Conservation (phyloP, 2,329 filamentous ascomycete species). For the Tolypocladium capitatum region DNA sequence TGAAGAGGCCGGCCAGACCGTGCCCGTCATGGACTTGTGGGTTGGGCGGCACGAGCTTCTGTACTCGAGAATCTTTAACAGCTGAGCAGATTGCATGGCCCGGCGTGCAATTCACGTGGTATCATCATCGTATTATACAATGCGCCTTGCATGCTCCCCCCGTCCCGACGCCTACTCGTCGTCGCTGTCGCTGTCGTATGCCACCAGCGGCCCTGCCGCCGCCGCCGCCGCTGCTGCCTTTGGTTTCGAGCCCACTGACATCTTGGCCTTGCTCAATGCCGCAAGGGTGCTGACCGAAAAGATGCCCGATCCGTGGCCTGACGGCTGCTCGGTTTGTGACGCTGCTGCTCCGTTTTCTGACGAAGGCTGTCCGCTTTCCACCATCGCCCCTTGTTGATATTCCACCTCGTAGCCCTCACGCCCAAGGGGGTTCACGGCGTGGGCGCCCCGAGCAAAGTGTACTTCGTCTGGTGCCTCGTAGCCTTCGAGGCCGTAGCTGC, state of each 20-base stretch:
- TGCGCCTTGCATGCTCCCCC: constrained; percentile 7
- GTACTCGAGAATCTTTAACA: constrained; percentile 81
- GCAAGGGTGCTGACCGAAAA: constrained; percentile 73
- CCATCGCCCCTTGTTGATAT: constrained; percentile 44
- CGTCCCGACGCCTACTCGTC: constrained; percentile 28
- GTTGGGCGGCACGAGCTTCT: constrained; percentile 69
- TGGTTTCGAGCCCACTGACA: constrained; percentile 39
- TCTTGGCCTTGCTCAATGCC: constrained; percentile 51
- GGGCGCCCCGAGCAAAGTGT: constrained; percentile 73
- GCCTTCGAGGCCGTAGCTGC: constrained; percentile 74
- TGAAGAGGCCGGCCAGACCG: constrained; percentile 59
- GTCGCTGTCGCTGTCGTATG: constrained; percentile 83
- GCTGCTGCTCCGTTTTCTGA: constrained; percentile 18
- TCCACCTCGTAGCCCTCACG: constrained; percentile 50
- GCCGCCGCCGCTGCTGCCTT: constrained; percentile 40
- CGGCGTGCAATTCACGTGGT: constrained; percentile 7
- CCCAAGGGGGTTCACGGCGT: constrained; percentile 47
- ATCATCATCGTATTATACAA: constrained; percentile 17
- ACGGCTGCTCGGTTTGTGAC: constrained; percentile 19
- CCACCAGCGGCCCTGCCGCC: constrained; percentile 61
- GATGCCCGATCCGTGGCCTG: constrained; percentile 44
- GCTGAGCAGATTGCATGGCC: constrained; percentile 27
- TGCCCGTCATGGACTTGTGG: constrained; percentile 73
- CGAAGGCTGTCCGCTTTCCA: constrained; percentile 40
- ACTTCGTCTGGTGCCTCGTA: constrained; percentile 92